Evolutionary conservation across 768 basidiomycete genomes (phyloP), one percentile per base, ranked within the genome.

Genomic region (Cantharellus cinnabarinus): DNA sequence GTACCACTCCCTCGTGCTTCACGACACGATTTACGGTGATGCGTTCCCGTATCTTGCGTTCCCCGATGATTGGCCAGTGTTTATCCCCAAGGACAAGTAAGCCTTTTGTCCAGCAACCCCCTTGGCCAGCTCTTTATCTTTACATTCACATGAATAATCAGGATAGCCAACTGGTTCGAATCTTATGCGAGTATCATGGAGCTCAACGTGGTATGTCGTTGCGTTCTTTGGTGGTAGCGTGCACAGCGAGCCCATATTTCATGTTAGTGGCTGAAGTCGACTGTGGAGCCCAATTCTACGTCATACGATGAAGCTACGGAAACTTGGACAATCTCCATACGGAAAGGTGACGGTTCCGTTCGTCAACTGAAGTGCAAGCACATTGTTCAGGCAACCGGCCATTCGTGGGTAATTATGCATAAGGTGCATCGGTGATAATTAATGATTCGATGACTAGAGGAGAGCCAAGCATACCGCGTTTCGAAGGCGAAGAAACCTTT

Each of bases 401-500:
- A 48, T 48, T 48, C 44, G 44, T 48, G 44, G 10, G 44, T 48
- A 10, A 10, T 29, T 29, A 10, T 29, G 10, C 44, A 10, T 48
- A 10, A 10, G 29, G 10, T 10, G 10, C 10, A 48, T 48, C 10
- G 10, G 10, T 10, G 10, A 48, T 29, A 10, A 10, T 29, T 48
- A 5, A 48, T 48, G 44, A 10, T 29, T 48, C 10, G 29, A 48
- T 29, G 10, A 10, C 10, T 48, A 48, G 44, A 54, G 52, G 52
- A 35, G 52, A 54, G 52, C 10, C 52, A 10, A 10, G 37, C 7
- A 54, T 54, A 7, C 34, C 64, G 0, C 50, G 14, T 2, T 64
- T 66, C 60, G 54, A 58, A 3, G 63, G 63, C 1, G 50, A 41
- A 52, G 64, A 67, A 34, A 63, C 60, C 39, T 70, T 69, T 64